phyloP scores from a whole-genome alignment of 1,284 basidiomycete species.

The Naganishia albida region DNA sequence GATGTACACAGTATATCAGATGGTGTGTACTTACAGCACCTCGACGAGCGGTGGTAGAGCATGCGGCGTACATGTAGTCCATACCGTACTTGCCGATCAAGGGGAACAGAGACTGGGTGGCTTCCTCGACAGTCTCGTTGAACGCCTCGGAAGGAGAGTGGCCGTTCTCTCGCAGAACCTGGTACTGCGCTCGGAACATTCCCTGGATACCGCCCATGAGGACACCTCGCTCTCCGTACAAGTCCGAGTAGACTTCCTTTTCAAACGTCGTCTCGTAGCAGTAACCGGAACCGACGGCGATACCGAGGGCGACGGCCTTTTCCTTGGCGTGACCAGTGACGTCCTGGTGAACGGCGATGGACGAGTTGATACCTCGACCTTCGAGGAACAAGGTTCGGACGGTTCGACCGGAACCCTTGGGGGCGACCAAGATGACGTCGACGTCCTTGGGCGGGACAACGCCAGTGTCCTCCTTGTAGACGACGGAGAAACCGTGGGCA shows the following conservation, averaged over 20 bases:
- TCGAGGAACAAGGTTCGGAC: constrained; percentile 99
- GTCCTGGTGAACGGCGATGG: constrained; percentile 65
- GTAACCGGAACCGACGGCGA: constrained; percentile 94
- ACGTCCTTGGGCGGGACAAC: constrained; percentile 90
- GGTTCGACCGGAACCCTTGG: constrained; percentile 97
- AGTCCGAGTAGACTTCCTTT: constrained; percentile 66
- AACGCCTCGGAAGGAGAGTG: constrained; percentile 95
- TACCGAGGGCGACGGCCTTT: constrained; percentile 92
- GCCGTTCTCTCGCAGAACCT: constrained; percentile 97
- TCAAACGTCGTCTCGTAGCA: constrained; percentile 95
- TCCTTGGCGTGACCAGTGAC: constrained; percentile 97
- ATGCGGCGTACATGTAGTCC: constrained; percentile 99
- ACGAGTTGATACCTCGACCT: constrained; percentile 70
- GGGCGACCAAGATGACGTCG: constrained; percentile 98
- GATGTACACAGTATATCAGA: too few species aligned
- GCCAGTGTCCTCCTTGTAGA: constrained; percentile 96
- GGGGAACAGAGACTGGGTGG: constrained; percentile 96
- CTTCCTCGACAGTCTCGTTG: constrained; percentile 99
- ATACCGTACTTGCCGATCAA: constrained; percentile 94
- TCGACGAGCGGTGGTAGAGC: constrained; percentile 97
- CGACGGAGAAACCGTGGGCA: constrained; percentile 98
- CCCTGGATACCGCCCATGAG: constrained; percentile 99
- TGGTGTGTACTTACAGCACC: constrained; percentile 66
- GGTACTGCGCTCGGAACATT: constrained; percentile 98
- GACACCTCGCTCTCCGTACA: constrained; percentile 99